Evolutionary conservation across 352 stramenopile species (phyloP).

Genomic region (Blastocystis sp.): DNA sequence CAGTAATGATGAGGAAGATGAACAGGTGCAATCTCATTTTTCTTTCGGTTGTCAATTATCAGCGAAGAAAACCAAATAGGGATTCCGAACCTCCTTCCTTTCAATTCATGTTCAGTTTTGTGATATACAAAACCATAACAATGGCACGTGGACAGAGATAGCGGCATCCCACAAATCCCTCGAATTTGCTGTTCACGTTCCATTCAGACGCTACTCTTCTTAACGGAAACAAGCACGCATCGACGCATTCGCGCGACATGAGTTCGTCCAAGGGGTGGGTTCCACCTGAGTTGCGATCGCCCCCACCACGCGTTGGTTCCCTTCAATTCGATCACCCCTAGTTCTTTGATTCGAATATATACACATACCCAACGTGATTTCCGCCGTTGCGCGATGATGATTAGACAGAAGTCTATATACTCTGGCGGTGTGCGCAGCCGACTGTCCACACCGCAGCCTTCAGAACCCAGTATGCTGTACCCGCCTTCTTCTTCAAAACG

Average conservation of each 20-base stretch:
- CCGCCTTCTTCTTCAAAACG: slow-evolving; percentile 19
- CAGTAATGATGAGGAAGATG: not conserved
- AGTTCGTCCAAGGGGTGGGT: not conserved
- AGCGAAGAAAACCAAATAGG: not conserved
- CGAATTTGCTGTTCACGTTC: too few relatives aligned
- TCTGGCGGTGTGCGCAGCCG: not conserved
- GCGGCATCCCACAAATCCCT: too few relatives aligned
- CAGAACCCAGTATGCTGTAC: slow-evolving; percentile 51
- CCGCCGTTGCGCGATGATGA: too few relatives aligned
- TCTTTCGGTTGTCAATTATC: not conserved
- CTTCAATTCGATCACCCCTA: not conserved
- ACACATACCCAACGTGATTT: not conserved
- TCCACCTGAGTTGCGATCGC: not conserved
- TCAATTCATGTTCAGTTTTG: too few relatives aligned
- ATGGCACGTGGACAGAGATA: too few relatives aligned
- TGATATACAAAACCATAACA: too few relatives aligned
- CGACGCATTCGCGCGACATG: not conserved
- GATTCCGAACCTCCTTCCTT: too few relatives aligned
- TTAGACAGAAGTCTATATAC: not conserved
- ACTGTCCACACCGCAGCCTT: not conserved
- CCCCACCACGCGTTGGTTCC: not conserved
- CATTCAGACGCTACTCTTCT: too few relatives aligned
- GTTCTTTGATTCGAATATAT: not conserved
- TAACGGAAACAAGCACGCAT: too few relatives aligned
- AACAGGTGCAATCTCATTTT: not conserved